Conservation (phyloP, 352 stramenopile genomes). For the Globisporangium megalacanthum region DNA sequence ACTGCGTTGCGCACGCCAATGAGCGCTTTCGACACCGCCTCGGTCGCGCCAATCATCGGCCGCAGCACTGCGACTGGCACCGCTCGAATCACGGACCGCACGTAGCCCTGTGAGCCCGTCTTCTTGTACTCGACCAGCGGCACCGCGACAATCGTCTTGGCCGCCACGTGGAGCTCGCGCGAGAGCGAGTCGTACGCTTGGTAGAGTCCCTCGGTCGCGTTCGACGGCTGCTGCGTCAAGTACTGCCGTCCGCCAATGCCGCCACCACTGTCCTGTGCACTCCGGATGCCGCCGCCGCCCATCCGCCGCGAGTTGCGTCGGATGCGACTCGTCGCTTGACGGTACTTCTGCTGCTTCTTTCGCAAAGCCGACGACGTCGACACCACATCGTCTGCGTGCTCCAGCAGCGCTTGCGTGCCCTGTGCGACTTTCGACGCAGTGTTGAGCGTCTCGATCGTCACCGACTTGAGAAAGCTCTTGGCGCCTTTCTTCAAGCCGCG, state of each 20-base stretch:
- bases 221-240: conserved; percentile 74
- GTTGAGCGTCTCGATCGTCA: conserved; percentile 86
- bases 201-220: conserved; percentile 70
- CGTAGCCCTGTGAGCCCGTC: conserved; percentile 84
- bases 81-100: conserved; percentile 83
- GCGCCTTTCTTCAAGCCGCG: conserved; percentile 81
- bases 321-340: conserved; percentile 70
- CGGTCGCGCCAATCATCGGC: conserved; percentile 84
- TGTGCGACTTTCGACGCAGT: conserved; percentile 80
- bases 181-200: conserved; percentile 85
- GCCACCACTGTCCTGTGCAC: conserved; percentile 56
- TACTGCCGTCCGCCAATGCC: conserved; percentile 82
- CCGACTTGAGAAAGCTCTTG: conserved; percentile 83
- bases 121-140: conserved; percentile 90
- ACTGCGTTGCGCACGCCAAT: conserved; percentile 85
- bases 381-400: conserved; percentile 82
- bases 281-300: conserved; percentile 73
- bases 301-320: conserved; percentile 73
- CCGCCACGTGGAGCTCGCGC: conserved; percentile 74
- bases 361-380: conserved; percentile 54
- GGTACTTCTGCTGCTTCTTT: conserved; percentile 74
- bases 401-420: conserved; percentile 72
- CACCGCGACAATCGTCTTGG: conserved; percentile 86
- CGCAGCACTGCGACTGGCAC: conserved; percentile 80
- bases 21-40: conserved; percentile 80